A percentile compares a stretch with the other conserved stretches of the same genome.
phyloP scores from a whole-genome alignment of 805 yeast genomes.

The Candida caryicola region DNA sequence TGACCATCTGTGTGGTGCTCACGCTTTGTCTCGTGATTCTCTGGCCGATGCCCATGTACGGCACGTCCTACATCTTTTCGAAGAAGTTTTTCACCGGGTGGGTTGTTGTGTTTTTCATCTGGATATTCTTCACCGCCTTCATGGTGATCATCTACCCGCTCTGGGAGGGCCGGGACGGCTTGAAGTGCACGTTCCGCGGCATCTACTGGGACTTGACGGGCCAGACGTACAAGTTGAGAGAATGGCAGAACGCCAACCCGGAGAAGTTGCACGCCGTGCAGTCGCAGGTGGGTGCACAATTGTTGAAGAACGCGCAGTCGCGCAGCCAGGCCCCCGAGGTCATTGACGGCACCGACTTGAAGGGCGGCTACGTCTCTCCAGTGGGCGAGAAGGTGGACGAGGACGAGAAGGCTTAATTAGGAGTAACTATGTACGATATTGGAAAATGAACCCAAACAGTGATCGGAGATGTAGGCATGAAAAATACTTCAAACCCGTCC shows the following conservation, averaged over 20 bases:
- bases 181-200: conserved; percentile 66
- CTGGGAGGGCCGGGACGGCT: conserved; percentile 68
- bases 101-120: conserved; percentile 77
- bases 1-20: conserved; percentile 55
- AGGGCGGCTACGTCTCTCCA: conserved; percentile 14
- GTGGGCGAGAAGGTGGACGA: conserved; percentile 5
- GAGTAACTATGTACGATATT: too few species aligned
- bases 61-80: conserved; percentile 70
- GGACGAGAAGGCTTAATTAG: background rate
- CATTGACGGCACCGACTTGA: conserved; percentile 24
- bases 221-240: conserved; percentile 65
- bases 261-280: conserved; percentile 73
- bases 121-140: conserved; percentile 69
- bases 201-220: conserved; percentile 85
- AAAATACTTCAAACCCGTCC: too few species aligned
- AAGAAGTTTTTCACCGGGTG: conserved; percentile 83
- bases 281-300: conserved; percentile 51
- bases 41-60: conserved; percentile 97
- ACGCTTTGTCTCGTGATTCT: conserved; percentile 64
- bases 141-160: conserved; percentile 69
- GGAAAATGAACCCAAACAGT: too few species aligned
- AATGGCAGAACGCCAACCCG: conserved; percentile 75
- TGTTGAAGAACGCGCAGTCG: conserved; percentile 17
- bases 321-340: conserved; percentile 10
- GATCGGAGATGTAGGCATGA: too few species aligned